Base-by-base conservation (phyloP, 768 basidiomycete genomes). In the Xerocomellus amylosporus region DNA sequence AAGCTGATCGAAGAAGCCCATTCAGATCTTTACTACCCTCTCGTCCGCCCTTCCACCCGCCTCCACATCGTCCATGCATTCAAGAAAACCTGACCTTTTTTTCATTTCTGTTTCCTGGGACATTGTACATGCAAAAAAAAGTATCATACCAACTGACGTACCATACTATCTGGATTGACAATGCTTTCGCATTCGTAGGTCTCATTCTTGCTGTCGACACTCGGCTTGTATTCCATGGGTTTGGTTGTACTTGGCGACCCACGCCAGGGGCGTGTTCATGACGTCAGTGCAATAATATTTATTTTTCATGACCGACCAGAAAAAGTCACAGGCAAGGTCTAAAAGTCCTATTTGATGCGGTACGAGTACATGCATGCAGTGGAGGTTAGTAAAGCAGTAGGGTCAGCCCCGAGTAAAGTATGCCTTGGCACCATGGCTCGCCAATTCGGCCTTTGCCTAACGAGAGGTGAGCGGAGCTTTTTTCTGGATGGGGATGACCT, bases 391-490 rank as follows among this genome's bases (percentile, higher is more conserved):
- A 56, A 31, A 50, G 30, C 37, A 44, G n/a, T n/a, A n/a, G 36
- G 46, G 58, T 82, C 72, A 90, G 58, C 89, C 90, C 55, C 90
- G 83, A 56, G 85, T 88, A 72, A 94, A 93, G 73, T 94, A 94
- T 26, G 90, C 84, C 71, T 87, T 90, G 54, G 93, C 88, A 13
- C 93, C 93, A 61, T 93, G 88, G 48, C 78, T 79, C 4, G 90
- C 87, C 46, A 96, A 72, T 68, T 95, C 93, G 26, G 82, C 67
- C 73, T 90, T 93, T 52, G 90, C 93, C 89, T 94, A 49, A 46
- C 58, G 48, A 51, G 26, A 30, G 10, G 53, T 65, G 38, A 66
- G 64, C 8, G 14, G 36, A 15, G 30, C 13, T 13, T 7, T n/a
- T 7, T 4, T 15, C 4, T 40, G 42, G 24, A 10, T 17, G 31